Conservation (phyloP, 192 early-diverging fungal species). For the Mortierella antarctica region DNA sequence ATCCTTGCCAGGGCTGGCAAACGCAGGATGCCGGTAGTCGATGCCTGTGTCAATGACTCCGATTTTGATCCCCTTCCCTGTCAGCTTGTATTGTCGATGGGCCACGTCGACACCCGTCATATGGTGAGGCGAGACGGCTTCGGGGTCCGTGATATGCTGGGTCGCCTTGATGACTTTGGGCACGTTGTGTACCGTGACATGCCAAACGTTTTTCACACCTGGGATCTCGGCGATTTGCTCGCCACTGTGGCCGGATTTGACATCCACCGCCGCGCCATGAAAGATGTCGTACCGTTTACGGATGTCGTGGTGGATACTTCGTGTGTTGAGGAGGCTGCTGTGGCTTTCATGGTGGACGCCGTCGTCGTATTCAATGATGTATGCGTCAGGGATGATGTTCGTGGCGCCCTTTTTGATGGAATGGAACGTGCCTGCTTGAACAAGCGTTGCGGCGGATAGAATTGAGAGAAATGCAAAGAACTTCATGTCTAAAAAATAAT, state of each 20-base stretch:
- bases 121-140: conserved; percentile 43
- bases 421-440: conserved; percentile 49
- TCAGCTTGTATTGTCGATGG: conserved; percentile 50
- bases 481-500: conserved; percentile 21
- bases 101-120: conserved; percentile 56
- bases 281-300: conserved; percentile 60
- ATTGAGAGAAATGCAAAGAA: conserved; percentile 37
- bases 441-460: conserved; percentile 37
- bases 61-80: conserved; percentile 60
- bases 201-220: conserved; percentile 59
- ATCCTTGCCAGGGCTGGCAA: conserved; percentile 55
- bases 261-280: conserved; percentile 58
- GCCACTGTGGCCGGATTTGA: conserved; percentile 42
- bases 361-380: conserved; percentile 41
- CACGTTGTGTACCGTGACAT: conserved; percentile 47
- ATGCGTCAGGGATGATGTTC: conserved; percentile 23
- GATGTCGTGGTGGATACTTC: conserved; percentile 30
- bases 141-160: conserved; percentile 12
- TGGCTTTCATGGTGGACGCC: conserved; percentile 7
- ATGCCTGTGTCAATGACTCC: conserved; percentile 71
- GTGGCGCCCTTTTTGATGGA: not conserved
- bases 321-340: conserved; percentile 18
- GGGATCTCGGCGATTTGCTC: conserved; percentile 26
- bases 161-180: conserved; percentile 24
- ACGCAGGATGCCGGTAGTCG: conserved; percentile 70